Evolutionary conservation across 805 yeast genomes (phyloP).

Genomic region (Candida montana): DNA sequence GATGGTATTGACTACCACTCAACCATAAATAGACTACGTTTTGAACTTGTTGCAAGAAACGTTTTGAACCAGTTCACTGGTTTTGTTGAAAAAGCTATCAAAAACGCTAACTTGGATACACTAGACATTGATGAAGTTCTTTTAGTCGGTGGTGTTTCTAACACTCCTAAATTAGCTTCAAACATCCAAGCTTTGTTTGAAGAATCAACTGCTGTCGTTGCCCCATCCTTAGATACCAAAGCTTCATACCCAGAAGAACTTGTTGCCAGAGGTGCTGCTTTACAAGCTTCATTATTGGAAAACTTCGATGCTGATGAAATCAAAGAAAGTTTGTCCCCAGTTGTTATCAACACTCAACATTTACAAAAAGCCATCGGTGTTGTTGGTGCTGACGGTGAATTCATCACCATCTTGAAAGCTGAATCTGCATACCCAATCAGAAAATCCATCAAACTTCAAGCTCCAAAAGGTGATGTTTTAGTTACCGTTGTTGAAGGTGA

Average conservation of each 20-base stretch:
- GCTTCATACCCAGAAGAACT: constrained; percentile 86
- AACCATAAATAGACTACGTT: constrained; percentile 88
- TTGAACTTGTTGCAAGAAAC: constrained; percentile 78
- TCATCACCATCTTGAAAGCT: constrained; percentile 66
- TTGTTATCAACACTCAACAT: constrained; percentile 86
- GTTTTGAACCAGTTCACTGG: constrained; percentile 70
- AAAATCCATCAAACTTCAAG: constrained; percentile 60
- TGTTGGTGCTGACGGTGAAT: constrained; percentile 64
- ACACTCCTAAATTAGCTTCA: constrained; percentile 84
- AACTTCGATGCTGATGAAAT: constrained; percentile 80
- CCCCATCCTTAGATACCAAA: constrained; percentile 75
- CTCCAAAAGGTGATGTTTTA: constrained; percentile 54
- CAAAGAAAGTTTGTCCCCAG: constrained; percentile 74
- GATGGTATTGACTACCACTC: constrained; percentile 93
- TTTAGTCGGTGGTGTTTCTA: constrained; percentile 89
- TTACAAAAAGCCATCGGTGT: constrained; percentile 79
- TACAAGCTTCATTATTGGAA: constrained; percentile 85
- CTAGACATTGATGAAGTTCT: constrained; percentile 88
- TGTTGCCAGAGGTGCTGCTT: constrained; percentile 90
- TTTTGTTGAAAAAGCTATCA: constrained; percentile 69
- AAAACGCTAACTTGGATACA: constrained; percentile 78
- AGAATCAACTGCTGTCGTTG: constrained; percentile 63
- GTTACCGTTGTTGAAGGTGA: constrained; percentile 82
- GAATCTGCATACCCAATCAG: constrained; percentile 92
- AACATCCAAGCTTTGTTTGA: constrained; percentile 75